Percentiles rank a stretch among this genome's conserved stretches.
Evolutionary conservation across 108 stramenopile genomes (phyloP).

Genomic region (Aurantiochytrium sp.): DNA sequence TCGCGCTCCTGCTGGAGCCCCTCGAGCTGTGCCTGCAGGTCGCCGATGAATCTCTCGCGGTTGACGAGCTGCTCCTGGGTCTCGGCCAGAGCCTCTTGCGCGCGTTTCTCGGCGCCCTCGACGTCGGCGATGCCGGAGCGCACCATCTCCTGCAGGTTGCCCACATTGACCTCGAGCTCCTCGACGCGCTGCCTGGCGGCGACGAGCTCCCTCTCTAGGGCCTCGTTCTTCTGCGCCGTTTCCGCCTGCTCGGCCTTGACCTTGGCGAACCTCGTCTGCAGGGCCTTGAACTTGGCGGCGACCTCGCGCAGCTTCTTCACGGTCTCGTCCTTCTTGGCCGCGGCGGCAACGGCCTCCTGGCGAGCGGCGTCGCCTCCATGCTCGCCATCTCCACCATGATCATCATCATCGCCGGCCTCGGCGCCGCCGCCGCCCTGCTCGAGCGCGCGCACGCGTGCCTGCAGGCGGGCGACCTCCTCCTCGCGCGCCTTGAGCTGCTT

Average conservation of each 20-base stretch:
- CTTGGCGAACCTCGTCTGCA: slow-evolving; percentile 1
- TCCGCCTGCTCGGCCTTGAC: background rate
- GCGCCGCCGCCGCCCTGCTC: background rate
- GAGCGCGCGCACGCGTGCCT: background rate
- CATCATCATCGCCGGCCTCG: background rate
- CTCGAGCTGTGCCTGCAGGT: background rate
- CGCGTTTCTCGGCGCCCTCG: background rate
- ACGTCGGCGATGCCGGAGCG: background rate
- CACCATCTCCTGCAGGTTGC: background rate
- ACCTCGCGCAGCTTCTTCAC: background rate
- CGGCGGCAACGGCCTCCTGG: background rate
- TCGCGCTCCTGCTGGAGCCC: background rate
- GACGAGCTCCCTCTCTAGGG: background rate
- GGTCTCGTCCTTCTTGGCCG: background rate
- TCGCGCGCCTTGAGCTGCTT: slow-evolving; percentile 3
- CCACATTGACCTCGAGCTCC: background rate
- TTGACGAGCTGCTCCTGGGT: background rate
- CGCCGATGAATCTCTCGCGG: background rate
- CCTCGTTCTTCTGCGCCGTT: background rate
- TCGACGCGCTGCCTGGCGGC: background rate
- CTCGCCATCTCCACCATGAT: background rate
- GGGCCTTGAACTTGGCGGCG: background rate
- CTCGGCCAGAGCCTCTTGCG: background rate
- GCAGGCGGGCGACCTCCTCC: background rate
- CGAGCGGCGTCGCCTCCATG: background rate